These are phyloP conservation scores for Colletotrichum viniferum DNA, from an alignment of 2,329 filamentous ascomycete species.

Conservation along the genomic window DNA sequence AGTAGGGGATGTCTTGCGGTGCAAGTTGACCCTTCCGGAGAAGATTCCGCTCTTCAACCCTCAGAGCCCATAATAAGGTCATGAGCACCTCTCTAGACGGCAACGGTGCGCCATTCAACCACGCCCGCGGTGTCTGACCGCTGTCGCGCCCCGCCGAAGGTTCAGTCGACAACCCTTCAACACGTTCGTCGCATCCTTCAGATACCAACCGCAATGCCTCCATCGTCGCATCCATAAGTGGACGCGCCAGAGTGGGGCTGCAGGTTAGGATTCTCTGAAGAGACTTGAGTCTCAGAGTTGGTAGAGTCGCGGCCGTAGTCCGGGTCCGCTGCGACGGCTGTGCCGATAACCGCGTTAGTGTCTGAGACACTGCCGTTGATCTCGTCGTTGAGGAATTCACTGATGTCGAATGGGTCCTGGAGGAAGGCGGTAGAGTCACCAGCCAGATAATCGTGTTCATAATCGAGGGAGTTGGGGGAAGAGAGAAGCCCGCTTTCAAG, in stretches of 20 bases:
- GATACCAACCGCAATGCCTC: slow-evolving; percentile 74
- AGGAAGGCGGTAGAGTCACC: slow-evolving; percentile 58
- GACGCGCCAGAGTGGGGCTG: slow-evolving; percentile 78
- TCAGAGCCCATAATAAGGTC: slow-evolving; percentile 51
- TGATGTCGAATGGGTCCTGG: slow-evolving; percentile 53
- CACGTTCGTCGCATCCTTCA: slow-evolving; percentile 57
- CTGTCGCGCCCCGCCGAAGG: slow-evolving; percentile 40
- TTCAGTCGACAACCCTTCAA: slow-evolving; percentile 39
- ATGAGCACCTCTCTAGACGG: slow-evolving; percentile 54
- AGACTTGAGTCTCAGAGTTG: slow-evolving; percentile 64
- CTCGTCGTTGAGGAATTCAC: slow-evolving; percentile 61
- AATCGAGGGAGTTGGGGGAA: slow-evolving; percentile 70
- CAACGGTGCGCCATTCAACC: slow-evolving; percentile 40
- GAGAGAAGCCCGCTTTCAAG: slow-evolving; percentile 77
- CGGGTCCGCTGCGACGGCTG: slow-evolving; percentile 57
- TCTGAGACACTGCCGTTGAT: slow-evolving; percentile 48
- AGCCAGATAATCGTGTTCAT: slow-evolving; percentile 72
- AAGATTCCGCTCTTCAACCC: slow-evolving; percentile 44
- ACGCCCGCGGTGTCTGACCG: slow-evolving; percentile 37
- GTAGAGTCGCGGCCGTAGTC: slow-evolving; percentile 56
- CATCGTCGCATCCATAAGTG: slow-evolving; percentile 75
- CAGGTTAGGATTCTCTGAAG: slow-evolving; percentile 72
- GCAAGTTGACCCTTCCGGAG: background rate
- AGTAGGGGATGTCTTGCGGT: background rate
- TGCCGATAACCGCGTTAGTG: slow-evolving; percentile 51